These are phyloP conservation scores for Xylona heveae DNA, from an alignment of 495 filamentous ascomycete species.

Conservation along the genomic window DNA sequence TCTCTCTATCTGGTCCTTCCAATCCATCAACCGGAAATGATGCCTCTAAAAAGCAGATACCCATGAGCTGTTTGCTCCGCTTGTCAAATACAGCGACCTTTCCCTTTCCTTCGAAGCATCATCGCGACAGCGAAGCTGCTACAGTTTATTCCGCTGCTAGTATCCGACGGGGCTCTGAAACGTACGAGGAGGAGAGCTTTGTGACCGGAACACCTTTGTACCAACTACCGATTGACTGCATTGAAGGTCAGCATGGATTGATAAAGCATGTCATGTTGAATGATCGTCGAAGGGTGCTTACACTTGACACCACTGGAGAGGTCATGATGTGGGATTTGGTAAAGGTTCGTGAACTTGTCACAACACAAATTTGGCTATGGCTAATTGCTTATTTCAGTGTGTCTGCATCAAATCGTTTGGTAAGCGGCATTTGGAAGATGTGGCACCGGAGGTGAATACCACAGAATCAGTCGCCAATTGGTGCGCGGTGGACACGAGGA, in stretches of 20 bases:
- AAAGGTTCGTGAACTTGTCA: constrained; percentile 28
- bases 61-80: constrained; percentile 49
- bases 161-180: constrained; percentile 37
- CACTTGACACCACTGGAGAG: constrained; percentile 85
- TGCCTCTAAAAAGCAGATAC: constrained; percentile 38
- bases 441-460: constrained; percentile 72
- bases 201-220: constrained; percentile 56
- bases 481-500: constrained; percentile 87
- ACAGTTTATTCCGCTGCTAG: constrained; percentile 25
- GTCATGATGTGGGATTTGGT: constrained; percentile 93
- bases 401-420: constrained; percentile 69
- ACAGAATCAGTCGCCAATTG: constrained; percentile 77
- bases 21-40: constrained; percentile 12
- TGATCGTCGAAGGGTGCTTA: constrained; percentile 73
- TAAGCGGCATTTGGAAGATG: constrained; percentile 82
- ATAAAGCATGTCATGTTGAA: constrained; percentile 88
- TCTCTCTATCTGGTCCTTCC: constrained; percentile 7
- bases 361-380: no score
- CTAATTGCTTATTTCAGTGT: constrained; percentile 31
- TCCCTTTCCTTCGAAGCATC: constrained; percentile 23
- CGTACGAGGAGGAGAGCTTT: no score
- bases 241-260: constrained; percentile 86
- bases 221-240: constrained; percentile 59
- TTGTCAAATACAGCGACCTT: constrained; percentile 71
- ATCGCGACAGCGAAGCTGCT: constrained; percentile 27